Evolutionary conservation across 495 filamentous ascomycete genomes (phyloP).

Genomic region (Xylaria intraflava): DNA sequence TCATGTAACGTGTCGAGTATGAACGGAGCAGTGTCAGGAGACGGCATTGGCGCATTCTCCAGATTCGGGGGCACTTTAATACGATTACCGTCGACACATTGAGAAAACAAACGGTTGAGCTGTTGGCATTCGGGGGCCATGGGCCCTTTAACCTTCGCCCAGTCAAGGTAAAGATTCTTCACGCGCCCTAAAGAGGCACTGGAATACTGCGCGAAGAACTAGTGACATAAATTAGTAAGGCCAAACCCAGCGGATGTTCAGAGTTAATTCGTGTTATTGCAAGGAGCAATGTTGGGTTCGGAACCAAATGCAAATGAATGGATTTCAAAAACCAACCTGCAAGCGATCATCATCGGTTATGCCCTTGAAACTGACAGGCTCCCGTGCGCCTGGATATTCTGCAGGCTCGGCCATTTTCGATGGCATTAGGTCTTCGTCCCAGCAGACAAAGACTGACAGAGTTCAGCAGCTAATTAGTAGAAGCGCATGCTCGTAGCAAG

Average conservation of each 20-base stretch:
- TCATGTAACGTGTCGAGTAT: constrained; percentile 43
- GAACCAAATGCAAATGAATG: background rate
- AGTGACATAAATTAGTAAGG: constrained; percentile 1
- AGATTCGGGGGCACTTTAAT: constrained; percentile 39
- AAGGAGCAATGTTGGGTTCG: background rate
- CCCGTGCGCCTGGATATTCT: constrained; percentile 40
- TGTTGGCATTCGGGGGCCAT: constrained; percentile 46
- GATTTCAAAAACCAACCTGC: background rate
- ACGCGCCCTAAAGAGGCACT: constrained; percentile 43
- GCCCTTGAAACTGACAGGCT: constrained; percentile 34
- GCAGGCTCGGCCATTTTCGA: constrained; percentile 37
- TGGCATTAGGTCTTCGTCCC: constrained; percentile 46
- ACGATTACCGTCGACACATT: constrained; percentile 46
- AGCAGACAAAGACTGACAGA: constrained; percentile 43
- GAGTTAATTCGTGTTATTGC: background rate
- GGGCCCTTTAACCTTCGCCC: constrained; percentile 39
- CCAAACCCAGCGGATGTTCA: background rate
- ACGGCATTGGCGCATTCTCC: constrained; percentile 32
- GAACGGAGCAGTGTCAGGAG: constrained; percentile 26
- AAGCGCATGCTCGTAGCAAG: background rate
- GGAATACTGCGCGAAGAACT: constrained; percentile 44
- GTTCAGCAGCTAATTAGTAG: background rate
- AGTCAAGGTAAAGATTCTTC: constrained; percentile 47
- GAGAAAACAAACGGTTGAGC: constrained; percentile 47
- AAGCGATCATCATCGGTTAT: constrained; percentile 43